These are phyloP conservation scores for Sonneratia alba DNA, from an alignment of 345 rosid species.

Conservation along the genomic window DNA sequence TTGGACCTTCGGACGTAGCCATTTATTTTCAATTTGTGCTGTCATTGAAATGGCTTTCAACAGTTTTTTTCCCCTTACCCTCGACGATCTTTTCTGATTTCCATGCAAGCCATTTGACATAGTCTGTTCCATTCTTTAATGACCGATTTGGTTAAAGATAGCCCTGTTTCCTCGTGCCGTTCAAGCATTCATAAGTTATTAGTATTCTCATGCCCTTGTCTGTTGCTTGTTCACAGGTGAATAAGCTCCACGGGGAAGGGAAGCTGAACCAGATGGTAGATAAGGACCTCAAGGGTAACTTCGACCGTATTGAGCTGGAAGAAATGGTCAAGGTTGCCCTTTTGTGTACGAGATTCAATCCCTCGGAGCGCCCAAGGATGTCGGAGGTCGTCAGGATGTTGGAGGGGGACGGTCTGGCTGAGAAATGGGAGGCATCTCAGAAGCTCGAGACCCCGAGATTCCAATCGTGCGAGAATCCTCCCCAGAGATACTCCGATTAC, in stretches of 20 bases:
- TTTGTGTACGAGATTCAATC: constrained; percentile 35
- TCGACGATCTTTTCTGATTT: background rate
- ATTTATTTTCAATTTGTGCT: too few species aligned
- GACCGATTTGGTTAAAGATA: background rate
- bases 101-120: background rate
- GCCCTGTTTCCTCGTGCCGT: background rate
- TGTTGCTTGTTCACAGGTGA: constrained; percentile 43
- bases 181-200: background rate
- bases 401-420: constrained; percentile 38
- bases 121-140: background rate
- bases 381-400: constrained; percentile 43
- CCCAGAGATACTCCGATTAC: constrained; percentile 55
- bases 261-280: constrained; percentile 64
- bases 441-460: constrained; percentile 43
- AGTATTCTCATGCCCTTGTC: background rate
- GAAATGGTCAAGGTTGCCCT: constrained; percentile 33
- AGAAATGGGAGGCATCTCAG: constrained; percentile 45
- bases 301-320: constrained; percentile 56
- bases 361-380: constrained; percentile 37
- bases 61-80: too few species aligned
- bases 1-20: too few species aligned
- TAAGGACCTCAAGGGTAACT: constrained; percentile 55
- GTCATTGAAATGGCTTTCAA: too few species aligned
- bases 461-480: constrained; percentile 31
- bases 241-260: constrained; percentile 80